phyloP scores from a whole-genome alignment of 306 rosid genomes.

The Glycine latifolia region DNA sequence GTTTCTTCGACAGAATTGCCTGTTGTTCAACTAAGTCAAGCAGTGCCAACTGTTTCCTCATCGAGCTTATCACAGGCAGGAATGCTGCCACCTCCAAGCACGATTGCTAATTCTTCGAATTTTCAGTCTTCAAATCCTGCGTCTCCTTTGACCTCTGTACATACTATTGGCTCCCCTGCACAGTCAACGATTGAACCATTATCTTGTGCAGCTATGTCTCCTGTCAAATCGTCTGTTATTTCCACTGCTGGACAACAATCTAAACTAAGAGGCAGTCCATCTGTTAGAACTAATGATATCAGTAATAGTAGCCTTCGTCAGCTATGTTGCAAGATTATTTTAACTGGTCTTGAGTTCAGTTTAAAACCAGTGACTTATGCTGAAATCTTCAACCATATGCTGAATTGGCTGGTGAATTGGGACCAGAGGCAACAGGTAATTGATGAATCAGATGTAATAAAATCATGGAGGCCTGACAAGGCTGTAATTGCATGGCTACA shows the following conservation, averaged over 20 bases:
- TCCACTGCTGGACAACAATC: slow-evolving; percentile 67
- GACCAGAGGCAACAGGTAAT: slow-evolving; percentile 80
- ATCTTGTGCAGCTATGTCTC: slow-evolving; percentile 71
- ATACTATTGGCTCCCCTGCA: slow-evolving; percentile 90
- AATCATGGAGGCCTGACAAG: slow-evolving; percentile 85
- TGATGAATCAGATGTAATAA: slow-evolving; percentile 70
- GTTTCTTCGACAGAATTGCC: slow-evolving; percentile 77
- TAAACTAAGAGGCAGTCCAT: slow-evolving; percentile 60
- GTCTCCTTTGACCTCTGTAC: slow-evolving; percentile 83
- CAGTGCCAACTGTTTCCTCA: slow-evolving; percentile 66
- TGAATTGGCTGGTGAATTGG: slow-evolving; percentile 97
- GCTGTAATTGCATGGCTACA: slow-evolving; percentile 91
- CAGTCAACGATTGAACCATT: slow-evolving; percentile 73
- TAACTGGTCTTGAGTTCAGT: slow-evolving; percentile 79
- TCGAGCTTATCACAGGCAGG: slow-evolving; percentile 75
- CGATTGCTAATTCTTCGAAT: slow-evolving; percentile 64
- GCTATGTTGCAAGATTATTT: slow-evolving; percentile 93
- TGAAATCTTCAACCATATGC: slow-evolving; percentile 86
- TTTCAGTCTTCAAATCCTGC: slow-evolving; percentile 92
- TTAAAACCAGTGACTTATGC: slow-evolving; percentile 87
- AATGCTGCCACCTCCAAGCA: slow-evolving; percentile 68
- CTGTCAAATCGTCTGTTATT: slow-evolving; percentile 81
- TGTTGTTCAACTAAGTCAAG: slow-evolving; percentile 74
- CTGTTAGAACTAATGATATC: slow-evolving; percentile 75
- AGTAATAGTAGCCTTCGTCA: slow-evolving; percentile 96